Base-by-base conservation (phyloP, 2,329 filamentous ascomycete species). In the Exophiala alcalophila region DNA sequence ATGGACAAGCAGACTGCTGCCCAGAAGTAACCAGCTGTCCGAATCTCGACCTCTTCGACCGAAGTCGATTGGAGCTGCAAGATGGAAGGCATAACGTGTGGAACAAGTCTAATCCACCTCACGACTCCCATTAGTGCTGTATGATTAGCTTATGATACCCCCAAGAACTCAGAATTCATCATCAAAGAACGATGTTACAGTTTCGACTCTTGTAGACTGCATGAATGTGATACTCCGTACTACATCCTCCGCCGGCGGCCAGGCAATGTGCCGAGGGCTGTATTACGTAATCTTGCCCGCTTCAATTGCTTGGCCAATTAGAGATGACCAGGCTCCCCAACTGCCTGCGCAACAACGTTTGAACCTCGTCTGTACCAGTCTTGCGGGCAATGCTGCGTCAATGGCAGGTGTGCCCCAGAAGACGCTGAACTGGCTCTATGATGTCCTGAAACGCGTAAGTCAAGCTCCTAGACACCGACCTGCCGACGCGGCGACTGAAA, bases 361-460 rank as follows among this genome's bases (percentile, higher is more conserved):
- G n/a, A n/a, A n/a, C n/a, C n/a, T n/a, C n/a, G 5, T 23, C 19
- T 18, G 15, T 18, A 27, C 6, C 23, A 26, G 20, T 33, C 20
- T 19, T 16, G 14, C n/a, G 15, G 21, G 20, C 14, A 10, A 35
- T 35, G 31, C 14, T 29, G 27, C 39, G 24, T 37, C 31, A 45
- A 77, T 77, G 74, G 68, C 74, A 49, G 80, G 82, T 57, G 86
- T 95, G 62, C 84, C 87, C 59, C 89, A 94, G 66, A 86, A 89
- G 69, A 84, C 94, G 49, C 75, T 97, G 60, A 90, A 89, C 69
- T 97, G 91, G 91, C 81, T 97, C 4, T 95, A 94, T 69, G 92
- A 86, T 67, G 83, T 95, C 42, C 70, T 97, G 45, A 86, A 84
- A 28, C 86, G 81, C 58, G 85, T 88, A 69, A 29, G 55, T 43